These are phyloP conservation scores for Teratosphaeria gauchensis DNA, from an alignment of 2,329 filamentous ascomycete genomes.

Conservation along the genomic window DNA sequence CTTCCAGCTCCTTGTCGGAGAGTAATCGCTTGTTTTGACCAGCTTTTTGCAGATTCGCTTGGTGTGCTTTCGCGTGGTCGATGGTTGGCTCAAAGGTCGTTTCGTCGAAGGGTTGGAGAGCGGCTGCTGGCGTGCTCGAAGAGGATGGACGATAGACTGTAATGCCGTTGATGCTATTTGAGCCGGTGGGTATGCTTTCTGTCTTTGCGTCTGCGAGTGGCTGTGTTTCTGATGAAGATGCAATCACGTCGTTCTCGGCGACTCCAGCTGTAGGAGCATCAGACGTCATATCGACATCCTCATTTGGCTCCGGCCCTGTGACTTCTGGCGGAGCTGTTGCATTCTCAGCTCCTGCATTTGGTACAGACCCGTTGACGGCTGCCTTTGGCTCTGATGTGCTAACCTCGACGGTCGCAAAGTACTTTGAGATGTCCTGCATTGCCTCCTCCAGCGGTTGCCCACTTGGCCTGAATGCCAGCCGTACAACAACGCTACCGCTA, in stretches of 20 bases:
- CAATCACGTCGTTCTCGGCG: slow-evolving; percentile 19
- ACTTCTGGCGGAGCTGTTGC: slow-evolving; percentile 12
- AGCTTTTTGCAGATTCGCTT: slow-evolving; percentile 52
- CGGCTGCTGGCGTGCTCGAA: slow-evolving; percentile 64
- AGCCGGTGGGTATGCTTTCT: slow-evolving; percentile 2
- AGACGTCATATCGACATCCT: slow-evolving; percentile 13
- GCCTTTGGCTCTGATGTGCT: not conserved
- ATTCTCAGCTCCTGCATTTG: slow-evolving; percentile 15
- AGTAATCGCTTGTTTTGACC: slow-evolving; percentile 66
- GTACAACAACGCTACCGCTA: slow-evolving; percentile 68
- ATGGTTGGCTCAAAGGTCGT: slow-evolving; percentile 68
- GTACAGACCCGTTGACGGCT: slow-evolving; percentile 15
- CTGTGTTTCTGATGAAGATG: slow-evolving; percentile 19
- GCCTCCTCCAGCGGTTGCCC: slow-evolving; percentile 74
- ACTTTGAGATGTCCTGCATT: slow-evolving; percentile 68
- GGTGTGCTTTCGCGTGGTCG: slow-evolving; percentile 65
- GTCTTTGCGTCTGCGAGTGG: slow-evolving; percentile 2
- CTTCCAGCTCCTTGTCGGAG: slow-evolving; percentile 72
- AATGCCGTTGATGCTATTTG: slow-evolving; percentile 20
- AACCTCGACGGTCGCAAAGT: slow-evolving; percentile 48
- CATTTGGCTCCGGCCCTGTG: slow-evolving; percentile 16
- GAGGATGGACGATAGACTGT: slow-evolving; percentile 66
- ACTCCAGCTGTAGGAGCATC: slow-evolving; percentile 12
- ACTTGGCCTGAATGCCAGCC: slow-evolving; percentile 66
- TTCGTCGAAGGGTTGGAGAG: slow-evolving; percentile 55